Conservation (phyloP, 345 rosid species). For the Cardiospermum halicacabum region DNA sequence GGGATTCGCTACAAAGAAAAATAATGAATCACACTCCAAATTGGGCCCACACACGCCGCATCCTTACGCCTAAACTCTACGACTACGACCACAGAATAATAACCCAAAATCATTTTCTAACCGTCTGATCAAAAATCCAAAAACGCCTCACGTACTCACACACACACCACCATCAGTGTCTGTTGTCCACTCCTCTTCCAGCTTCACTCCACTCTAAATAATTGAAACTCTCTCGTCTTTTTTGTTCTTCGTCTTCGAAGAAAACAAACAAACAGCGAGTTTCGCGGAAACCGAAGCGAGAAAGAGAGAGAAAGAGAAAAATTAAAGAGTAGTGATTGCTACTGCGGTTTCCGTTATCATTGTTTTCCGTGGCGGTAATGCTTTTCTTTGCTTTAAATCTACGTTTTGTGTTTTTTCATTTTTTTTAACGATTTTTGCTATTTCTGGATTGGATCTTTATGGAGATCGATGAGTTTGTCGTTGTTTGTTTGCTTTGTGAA, state of each 20-base stretch:
- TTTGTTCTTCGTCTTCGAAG: conserved; percentile 8
- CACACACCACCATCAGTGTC: background rate
- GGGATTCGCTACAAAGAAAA: conserved; percentile 14
- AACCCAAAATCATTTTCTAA: background rate
- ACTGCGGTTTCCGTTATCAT: conserved; percentile 4
- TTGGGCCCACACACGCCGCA: background rate
- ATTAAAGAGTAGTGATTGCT: background rate
- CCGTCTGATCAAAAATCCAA: conserved; percentile 13
- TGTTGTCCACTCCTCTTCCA: background rate
- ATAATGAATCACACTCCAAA: background rate
- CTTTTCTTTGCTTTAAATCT: conserved; percentile 60
- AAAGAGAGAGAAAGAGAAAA: background rate
- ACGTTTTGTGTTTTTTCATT: conserved; percentile 25
- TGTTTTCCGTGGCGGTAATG: conserved; percentile 28
- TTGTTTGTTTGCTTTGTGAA: conserved; percentile 3
- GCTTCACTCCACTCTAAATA: background rate
- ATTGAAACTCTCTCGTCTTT: background rate
- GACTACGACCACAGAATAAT: background rate
- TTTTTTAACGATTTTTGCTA: conserved; percentile 12
- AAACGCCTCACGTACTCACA: too few species aligned
- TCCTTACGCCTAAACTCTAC: conserved; percentile 12
- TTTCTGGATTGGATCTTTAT: conserved; percentile 24
- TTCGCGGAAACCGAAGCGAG: background rate
- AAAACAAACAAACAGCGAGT: background rate
- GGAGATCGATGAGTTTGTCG: conserved; percentile 22